Evolutionary conservation across 2,329 filamentous ascomycete genomes (phyloP), one percentile per base, ranked within the genome.

Genomic region (Fusarium coffeatum): DNA sequence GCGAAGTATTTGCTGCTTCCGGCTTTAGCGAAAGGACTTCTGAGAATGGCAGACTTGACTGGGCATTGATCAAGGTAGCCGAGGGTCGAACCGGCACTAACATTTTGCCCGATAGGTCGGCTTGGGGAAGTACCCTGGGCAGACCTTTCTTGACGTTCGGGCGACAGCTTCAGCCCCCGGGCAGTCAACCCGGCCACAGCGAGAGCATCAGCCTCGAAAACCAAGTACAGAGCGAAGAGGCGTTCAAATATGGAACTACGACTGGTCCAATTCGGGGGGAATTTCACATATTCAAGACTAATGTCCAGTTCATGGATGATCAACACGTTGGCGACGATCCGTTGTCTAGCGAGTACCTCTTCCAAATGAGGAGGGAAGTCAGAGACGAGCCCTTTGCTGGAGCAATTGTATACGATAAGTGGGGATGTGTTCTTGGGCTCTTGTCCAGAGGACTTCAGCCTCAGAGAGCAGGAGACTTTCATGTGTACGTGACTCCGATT

Each of bases 1-100:
- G 34, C 18, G 34, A 37, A 0, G 3, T 37, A 1, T 37, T n/a
- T n/a, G 34, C 34, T n/a, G 34, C 34, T n/a, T 37, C 34, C 2
- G 34, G 34, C 3, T 7, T 37, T 12, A n/a, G 3, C 3, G 0
- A 12, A n/a, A n/a, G 34, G 34, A n/a, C 18, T 0, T 4, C 34
- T 0, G 18, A n/a, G 1, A 37, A 37, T 10, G 34, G 18, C 18
- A 37, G 34, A 37, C 34, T 37, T n/a, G 34, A 37, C 34, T 37
- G 18, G 34, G 34, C 34, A 12, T 37, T 37, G 34, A n/a, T 37
- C 18, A 37, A 37, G 34, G 34, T 37, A 4, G 34, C 6, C 18
- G 10, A 37, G 34, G 1, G 34, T n/a, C 34, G 18, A 12, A 7
- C 6, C 18, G 34, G 34, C 6, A n/a, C 18, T 12, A 37, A n/a